Percentiles rank a stretch among this genome's conserved stretches.
phyloP scores from a whole-genome alignment of 2,329 filamentous ascomycete genomes.

The Thielaviopsis cerberus region DNA sequence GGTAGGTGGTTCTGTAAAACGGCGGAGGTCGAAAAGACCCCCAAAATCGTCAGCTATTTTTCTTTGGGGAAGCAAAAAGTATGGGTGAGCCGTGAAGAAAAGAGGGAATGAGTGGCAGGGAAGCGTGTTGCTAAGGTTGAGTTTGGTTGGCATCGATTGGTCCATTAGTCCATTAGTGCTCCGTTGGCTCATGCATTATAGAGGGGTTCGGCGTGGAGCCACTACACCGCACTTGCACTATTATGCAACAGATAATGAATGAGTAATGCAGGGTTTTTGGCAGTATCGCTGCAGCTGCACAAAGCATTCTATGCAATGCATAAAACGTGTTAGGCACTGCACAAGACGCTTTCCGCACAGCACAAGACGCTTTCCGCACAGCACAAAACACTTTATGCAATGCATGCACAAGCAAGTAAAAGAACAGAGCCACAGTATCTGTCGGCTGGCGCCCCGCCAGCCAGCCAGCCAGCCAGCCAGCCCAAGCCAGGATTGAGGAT shows the following conservation, averaged over 20 bases:
- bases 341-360: no score
- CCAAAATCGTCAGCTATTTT: neutral
- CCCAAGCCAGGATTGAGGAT: no score
- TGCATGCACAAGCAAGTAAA: neutral
- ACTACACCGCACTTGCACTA: constrained; percentile 10
- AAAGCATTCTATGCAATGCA: no score
- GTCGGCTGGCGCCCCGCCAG: no score
- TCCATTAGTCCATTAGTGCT: constrained; percentile 8
- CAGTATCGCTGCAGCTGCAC: neutral
- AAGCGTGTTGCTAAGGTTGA: neutral
- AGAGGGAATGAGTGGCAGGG: neutral
- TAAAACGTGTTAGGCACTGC: no score
- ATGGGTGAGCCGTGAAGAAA: neutral
- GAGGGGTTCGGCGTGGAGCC: constrained; percentile 11
- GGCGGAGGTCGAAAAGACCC: neutral
- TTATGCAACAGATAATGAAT: neutral
- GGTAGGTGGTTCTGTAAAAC: neutral
- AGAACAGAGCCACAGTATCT: no score
- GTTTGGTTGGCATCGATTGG: neutral
- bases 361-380: no score
- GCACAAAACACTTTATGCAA: no score
- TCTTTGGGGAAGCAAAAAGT: no score
- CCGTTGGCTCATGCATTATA: constrained; percentile 11
- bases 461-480: no score
- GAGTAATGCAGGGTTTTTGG: neutral